A percentile compares a stretch with the other conserved stretches of the same genome.
phyloP scores from a whole-genome alignment of 805 yeast species.

The Ogataea henricii region DNA sequence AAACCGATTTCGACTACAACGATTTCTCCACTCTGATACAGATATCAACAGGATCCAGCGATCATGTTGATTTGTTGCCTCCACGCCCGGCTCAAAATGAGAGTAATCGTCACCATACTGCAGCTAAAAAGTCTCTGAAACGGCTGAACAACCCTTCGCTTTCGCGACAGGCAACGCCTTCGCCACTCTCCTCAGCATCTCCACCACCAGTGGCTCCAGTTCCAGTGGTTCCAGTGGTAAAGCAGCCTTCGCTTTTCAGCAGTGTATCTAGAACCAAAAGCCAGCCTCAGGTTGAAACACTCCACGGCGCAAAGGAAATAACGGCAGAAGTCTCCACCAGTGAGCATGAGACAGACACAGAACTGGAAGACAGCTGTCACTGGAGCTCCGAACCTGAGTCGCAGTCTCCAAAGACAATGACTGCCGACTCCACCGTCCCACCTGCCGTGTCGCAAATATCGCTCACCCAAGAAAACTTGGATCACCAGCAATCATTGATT shows the following conservation, averaged over 20 bases:
- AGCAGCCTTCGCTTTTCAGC: constrained; percentile 3
- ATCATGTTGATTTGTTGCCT: neutral
- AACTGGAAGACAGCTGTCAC: constrained; percentile 4
- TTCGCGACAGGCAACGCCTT: constrained; percentile 5
- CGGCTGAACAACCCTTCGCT: neutral
- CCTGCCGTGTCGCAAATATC: constrained; percentile 14
- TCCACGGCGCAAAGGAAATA: constrained; percentile 27
- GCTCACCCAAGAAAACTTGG: constrained; percentile 19
- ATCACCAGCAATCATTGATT: constrained; percentile 19
- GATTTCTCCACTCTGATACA: constrained; percentile 33
- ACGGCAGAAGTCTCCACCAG: constrained; percentile 32
- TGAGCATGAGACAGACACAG: constrained; percentile 23
- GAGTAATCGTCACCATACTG: neutral
- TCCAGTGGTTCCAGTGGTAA: neutral
- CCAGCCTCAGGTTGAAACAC: constrained; percentile 20
- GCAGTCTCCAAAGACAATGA: neutral
- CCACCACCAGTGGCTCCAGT: constrained; percentile 3
- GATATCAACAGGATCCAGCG: constrained; percentile 27
- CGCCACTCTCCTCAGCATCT: constrained; percentile 2
- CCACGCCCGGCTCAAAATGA: neutral
- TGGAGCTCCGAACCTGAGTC: neutral
- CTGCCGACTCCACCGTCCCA: constrained; percentile 6
- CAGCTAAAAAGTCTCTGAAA: neutral
- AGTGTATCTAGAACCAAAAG: constrained; percentile 10
- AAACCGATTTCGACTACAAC: constrained; percentile 24